Base-by-base conservation (phyloP, 371 early-diverging fungal species). In the Basidiobolus heterosporus region DNA sequence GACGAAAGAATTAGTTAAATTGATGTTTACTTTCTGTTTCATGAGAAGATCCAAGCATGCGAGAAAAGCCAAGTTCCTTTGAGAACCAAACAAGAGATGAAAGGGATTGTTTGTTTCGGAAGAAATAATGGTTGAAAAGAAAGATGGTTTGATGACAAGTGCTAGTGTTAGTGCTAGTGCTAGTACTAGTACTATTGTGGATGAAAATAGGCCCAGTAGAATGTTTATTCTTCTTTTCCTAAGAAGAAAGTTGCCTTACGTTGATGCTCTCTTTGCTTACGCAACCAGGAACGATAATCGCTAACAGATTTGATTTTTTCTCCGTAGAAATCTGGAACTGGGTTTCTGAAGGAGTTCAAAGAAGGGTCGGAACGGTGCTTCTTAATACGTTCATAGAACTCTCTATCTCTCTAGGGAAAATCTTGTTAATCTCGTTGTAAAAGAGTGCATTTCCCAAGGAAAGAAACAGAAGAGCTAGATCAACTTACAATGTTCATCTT, bases 321-420 rank as follows among this genome's bases (percentile, higher is more conserved):
- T 36, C 91, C 94, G 55, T 91, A 91, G 53, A 80, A 91, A 57
- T 93, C 91, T 11, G 93, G 91, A 41, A 88, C 67, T 21, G 85
- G 87, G 57, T 80, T 82, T 47, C 85, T 75, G 38, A 75, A 66
- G 6, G 80, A 81, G 45, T 82, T 75, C 36, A 77, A 62, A 35
- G 74, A 61, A 38, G 87, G 87, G 48, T 84, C 78, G 9, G 87
- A 84, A 36, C 91, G 70, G 60, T 85, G 75, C 40, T 68, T 67
- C 53, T 72, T 71, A 53, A 92, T 75, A 36, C 85, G 82, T 42
- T 78, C 72, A 62, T 75, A 86, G 54, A 89, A 87, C 53, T 75
- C 81, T 24, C 69, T 70, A 51, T 92, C 90, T 52, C 79, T 75
- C 49, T 54, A 37, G 15, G 20, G 16, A 45, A n/a, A n/a, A 38